phyloP scores from a whole-genome alignment of 495 filamentous ascomycete genomes.

The Friedmanniomyces endolithicus region DNA sequence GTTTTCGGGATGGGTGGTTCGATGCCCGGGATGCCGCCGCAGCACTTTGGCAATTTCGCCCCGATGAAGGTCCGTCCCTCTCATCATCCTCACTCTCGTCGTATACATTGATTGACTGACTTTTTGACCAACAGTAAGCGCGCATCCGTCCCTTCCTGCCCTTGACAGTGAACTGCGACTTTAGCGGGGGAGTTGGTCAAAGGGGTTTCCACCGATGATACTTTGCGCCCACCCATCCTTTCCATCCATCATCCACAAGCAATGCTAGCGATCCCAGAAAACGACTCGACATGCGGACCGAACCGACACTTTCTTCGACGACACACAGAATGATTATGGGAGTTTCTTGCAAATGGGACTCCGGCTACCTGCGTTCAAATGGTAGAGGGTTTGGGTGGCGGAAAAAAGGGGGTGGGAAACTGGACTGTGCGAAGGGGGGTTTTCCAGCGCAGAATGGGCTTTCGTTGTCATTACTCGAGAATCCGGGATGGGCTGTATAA shows the following conservation, averaged over 20 bases:
- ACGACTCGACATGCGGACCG: too few species aligned
- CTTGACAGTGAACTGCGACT: constrained; percentile 10
- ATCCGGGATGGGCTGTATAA: too few species aligned
- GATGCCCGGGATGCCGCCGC: constrained; percentile 38
- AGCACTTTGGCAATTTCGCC: constrained; percentile 58
- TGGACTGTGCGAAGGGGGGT: too few species aligned
- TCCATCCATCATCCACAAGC: too few species aligned
- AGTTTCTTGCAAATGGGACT: too few species aligned
- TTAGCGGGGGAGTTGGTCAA: constrained; percentile 5
- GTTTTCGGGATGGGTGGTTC: constrained; percentile 39
- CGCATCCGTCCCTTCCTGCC: constrained; percentile 1
- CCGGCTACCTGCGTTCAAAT: too few species aligned
- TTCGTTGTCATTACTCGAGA: too few species aligned
- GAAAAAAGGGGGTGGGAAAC: too few species aligned
- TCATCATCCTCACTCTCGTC: not conserved
- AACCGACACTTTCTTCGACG: not conserved
- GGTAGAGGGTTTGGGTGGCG: too few species aligned
- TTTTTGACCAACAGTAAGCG: constrained; percentile 9
- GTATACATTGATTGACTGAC: not conserved
- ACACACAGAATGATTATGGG: too few species aligned
- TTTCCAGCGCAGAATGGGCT: too few species aligned
- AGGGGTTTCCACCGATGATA: not conserved
- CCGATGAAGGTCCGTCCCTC: constrained; percentile 54
- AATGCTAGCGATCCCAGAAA: too few species aligned
- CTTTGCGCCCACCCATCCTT: not conserved